Conservation (phyloP, 257 asterid genomes). For the Coffea eugenioides region DNA sequence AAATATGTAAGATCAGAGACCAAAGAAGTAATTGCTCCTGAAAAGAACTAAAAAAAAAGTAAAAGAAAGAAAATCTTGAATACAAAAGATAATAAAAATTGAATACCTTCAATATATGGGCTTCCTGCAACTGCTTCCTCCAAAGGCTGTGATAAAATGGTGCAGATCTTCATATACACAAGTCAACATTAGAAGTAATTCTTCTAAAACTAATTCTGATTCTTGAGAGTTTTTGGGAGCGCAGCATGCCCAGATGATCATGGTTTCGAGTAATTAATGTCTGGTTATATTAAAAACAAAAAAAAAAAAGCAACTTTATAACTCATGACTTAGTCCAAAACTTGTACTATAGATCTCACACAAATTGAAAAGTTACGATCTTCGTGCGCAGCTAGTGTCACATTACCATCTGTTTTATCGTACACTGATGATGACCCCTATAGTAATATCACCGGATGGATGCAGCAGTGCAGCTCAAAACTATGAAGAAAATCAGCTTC, state of each 20-base stretch:
- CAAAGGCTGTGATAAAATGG: background rate
- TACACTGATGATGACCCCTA: background rate
- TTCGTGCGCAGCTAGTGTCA: background rate
- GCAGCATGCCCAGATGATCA: background rate
- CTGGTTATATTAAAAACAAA: background rate
- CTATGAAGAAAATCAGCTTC: constrained; percentile 4
- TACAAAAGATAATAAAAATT: background rate
- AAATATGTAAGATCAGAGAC: background rate
- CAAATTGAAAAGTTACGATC: background rate
- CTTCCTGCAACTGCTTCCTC: background rate
- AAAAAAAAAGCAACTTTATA: background rate
- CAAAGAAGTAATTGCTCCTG: no score
- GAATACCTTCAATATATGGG: background rate
- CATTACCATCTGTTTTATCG: background rate
- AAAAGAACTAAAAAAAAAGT: background rate
- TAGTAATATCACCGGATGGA: background rate
- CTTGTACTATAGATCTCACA: background rate
- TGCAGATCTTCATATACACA: background rate
- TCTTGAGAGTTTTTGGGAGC: no score
- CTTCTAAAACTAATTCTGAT: background rate
- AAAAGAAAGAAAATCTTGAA: background rate
- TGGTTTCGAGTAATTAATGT: background rate
- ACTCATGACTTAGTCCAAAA: background rate
- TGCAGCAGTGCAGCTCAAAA: background rate
- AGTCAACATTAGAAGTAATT: background rate